phyloP scores from a whole-genome alignment of 2,329 filamentous ascomycete genomes.

The Penicillium hordei region DNA sequence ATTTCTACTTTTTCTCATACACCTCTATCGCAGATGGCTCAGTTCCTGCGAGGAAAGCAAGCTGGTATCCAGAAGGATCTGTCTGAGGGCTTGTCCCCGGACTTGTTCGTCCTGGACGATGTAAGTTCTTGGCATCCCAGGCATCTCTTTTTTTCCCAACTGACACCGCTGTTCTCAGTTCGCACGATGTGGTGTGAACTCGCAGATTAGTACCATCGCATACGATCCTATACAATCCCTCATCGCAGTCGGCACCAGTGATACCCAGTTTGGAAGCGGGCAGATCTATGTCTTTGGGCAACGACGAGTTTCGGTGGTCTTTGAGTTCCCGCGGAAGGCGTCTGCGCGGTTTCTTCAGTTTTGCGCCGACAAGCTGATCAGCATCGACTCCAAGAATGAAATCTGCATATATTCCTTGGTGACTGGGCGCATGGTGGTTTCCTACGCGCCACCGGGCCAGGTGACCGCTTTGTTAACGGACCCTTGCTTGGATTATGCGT shows the following conservation, averaged over 20 bases:
- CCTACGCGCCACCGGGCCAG: conserved; percentile 73
- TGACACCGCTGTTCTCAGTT: conserved; percentile 45
- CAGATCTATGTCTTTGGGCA: conserved; percentile 89
- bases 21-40: conserved; percentile 62
- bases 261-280: conserved; percentile 80
- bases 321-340: conserved; percentile 68
- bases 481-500: conserved; percentile 88
- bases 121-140: conserved; percentile 47
- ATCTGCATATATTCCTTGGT: conserved; percentile 79
- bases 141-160: conserved; percentile 23
- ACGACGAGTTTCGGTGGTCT: conserved; percentile 72
- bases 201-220: conserved; percentile 71
- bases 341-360: conserved; percentile 80
- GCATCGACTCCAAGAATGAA: conserved; percentile 82
- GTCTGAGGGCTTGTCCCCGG: conserved; percentile 74
- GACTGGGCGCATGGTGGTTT: conserved; percentile 63
- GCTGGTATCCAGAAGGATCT: conserved; percentile 89
- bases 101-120: conserved; percentile 80
- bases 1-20: conserved; percentile 9
- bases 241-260: conserved; percentile 84
- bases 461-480: conserved; percentile 76
- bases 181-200: conserved; percentile 77
- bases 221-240: conserved; percentile 95
- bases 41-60: conserved; percentile 89
- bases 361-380: conserved; percentile 79